Conservation (phyloP, 345 rosid species). For the Hibiscus syriacus region DNA sequence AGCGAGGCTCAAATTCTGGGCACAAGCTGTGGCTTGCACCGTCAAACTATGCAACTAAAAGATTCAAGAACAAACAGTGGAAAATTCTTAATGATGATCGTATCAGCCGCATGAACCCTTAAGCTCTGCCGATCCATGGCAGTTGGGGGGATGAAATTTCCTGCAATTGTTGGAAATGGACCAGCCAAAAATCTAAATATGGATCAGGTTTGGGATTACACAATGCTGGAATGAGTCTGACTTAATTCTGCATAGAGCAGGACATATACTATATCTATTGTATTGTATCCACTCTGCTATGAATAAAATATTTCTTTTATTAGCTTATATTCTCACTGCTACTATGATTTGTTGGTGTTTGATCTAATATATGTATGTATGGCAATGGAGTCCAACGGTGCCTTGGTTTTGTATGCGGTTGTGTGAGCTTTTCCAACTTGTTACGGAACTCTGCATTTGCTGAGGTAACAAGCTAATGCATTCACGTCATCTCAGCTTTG, state of each 20-base stretch:
- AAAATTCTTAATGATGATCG: constrained; percentile 2
- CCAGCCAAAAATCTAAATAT: constrained; percentile 22
- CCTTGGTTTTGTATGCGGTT: constrained; percentile 60
- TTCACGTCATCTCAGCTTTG: too few species aligned
- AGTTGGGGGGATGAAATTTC: constrained; percentile 50
- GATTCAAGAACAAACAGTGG: neutral
- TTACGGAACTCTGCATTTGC: constrained; percentile 57
- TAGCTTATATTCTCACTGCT: neutral
- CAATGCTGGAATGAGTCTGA: constrained; percentile 18
- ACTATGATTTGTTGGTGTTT: neutral
- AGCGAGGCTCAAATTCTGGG: constrained; percentile 95
- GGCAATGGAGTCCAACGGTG: constrained; percentile 16
- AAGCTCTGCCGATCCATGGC: too few species aligned
- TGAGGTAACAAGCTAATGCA: constrained; percentile 42
- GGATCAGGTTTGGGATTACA: constrained; percentile 52
- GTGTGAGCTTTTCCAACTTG: constrained; percentile 40
- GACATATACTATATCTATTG: neutral
- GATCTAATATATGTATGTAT: constrained; percentile 3
- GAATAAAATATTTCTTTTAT: constrained; percentile 10
- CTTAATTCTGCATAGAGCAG: constrained; percentile 18
- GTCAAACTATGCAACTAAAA: constrained; percentile 73
- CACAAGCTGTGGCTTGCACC: constrained; percentile 95
- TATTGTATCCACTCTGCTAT: constrained; percentile 26
- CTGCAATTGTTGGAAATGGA: constrained; percentile 30
- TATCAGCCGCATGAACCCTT: constrained; percentile 14